Evolutionary conservation across 768 basidiomycete species (phyloP).

Genomic region (Nidularia pulvinata): DNA sequence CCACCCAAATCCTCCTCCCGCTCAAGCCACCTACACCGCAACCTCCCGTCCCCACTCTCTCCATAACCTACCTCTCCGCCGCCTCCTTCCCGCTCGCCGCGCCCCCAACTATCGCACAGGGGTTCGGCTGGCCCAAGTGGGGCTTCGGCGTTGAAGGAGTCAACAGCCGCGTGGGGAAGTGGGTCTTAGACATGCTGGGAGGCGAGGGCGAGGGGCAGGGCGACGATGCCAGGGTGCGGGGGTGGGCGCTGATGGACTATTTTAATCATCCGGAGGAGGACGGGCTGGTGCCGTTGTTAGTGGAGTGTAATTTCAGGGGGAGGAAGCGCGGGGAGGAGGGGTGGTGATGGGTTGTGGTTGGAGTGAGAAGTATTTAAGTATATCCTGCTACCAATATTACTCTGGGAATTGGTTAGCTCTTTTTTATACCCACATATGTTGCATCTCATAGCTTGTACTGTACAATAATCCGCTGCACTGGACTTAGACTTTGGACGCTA

Average conservation of each 20-base stretch:
- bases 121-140: slow-evolving; percentile 79
- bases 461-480: too few relatives aligned
- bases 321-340: slow-evolving; percentile 39
- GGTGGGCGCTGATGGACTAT: slow-evolving; percentile 81
- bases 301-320: slow-evolving; percentile 79
- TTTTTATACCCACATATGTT: too few relatives aligned
- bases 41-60: slow-evolving; percentile 44
- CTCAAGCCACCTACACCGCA: slow-evolving; percentile 18
- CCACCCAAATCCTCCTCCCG: slow-evolving; percentile 54
- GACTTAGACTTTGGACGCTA: too few relatives aligned
- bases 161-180: slow-evolving; percentile 71
- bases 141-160: slow-evolving; percentile 87
- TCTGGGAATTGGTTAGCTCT: too few relatives aligned
- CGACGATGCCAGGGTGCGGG: slow-evolving; percentile 53
- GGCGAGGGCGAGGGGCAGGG: background rate
- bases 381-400: too few relatives aligned
- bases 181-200: slow-evolving; percentile 61
- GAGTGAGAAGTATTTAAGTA: too few relatives aligned
- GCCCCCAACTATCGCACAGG: slow-evolving; percentile 76
- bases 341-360: slow-evolving; percentile 17
- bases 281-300: slow-evolving; percentile 58
- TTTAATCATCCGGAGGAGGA: slow-evolving; percentile 57
- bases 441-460: too few relatives aligned
- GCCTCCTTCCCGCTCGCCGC: slow-evolving; percentile 79
- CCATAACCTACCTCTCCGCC: slow-evolving; percentile 83